Evolutionary conservation across 768 basidiomycete species (phyloP).

Genomic region (Mycena albidolilacea): DNA sequence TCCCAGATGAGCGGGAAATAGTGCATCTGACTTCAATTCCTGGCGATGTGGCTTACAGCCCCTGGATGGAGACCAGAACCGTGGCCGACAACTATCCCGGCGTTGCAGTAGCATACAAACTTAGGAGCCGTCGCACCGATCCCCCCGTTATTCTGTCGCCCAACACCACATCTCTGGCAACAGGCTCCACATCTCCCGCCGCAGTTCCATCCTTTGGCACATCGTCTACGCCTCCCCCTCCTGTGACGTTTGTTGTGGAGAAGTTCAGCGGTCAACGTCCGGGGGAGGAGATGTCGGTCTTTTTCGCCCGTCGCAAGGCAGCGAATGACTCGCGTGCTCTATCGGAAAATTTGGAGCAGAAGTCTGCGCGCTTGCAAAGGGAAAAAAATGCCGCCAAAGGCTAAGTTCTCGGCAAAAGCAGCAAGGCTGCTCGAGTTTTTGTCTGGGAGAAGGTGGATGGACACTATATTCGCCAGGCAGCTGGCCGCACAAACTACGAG

Average conservation of each 20-base stretch:
- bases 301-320: neutral
- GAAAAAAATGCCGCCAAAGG: neutral
- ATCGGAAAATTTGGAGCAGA: neutral
- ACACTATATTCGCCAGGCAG: neutral
- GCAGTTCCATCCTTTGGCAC: too few species aligned
- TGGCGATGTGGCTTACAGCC: neutral
- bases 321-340: neutral
- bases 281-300: neutral
- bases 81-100: neutral
- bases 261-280: neutral
- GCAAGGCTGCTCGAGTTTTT: neutral
- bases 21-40: neutral
- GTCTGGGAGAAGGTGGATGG: neutral
- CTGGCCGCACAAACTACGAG: neutral
- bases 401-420: neutral
- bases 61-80: neutral
- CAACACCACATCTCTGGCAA: too few species aligned
- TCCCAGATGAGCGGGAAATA: neutral
- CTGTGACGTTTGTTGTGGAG: neutral
- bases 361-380: neutral
- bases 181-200: too few species aligned
- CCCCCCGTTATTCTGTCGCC: neutral
- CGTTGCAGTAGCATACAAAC: neutral
- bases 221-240: neutral
- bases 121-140: neutral